Percentiles rank a stretch among this genome's conserved stretches.
These are phyloP conservation scores for Starmerella apicola DNA, from an alignment of 805 yeast species.

Conservation along the genomic window DNA sequence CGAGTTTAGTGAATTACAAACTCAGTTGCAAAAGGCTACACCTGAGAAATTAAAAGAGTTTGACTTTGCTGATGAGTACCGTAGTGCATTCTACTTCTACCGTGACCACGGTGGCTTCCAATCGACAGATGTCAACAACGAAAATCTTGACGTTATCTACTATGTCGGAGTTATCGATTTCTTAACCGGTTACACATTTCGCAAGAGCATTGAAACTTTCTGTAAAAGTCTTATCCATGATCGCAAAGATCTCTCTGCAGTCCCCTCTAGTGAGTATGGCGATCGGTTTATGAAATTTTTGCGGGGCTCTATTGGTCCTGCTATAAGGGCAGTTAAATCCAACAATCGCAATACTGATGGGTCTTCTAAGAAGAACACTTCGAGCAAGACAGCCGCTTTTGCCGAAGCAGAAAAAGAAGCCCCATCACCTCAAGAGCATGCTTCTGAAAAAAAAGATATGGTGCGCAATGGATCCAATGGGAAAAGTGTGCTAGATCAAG, in stretches of 20 bases:
- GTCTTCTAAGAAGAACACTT: neutral
- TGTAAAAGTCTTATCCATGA: conserved; percentile 65
- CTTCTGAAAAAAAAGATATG: too few species aligned
- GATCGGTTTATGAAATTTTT: conserved; percentile 71
- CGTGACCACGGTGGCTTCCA: conserved; percentile 75
- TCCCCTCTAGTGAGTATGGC: conserved; percentile 86
- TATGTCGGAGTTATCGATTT: conserved; percentile 92
- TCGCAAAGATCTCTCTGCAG: conserved; percentile 63
- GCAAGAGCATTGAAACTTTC: conserved; percentile 73
- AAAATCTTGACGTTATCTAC: conserved; percentile 57
- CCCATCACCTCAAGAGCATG: too few species aligned
- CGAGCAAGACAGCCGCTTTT: too few species aligned
- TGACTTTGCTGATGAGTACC: conserved; percentile 24
- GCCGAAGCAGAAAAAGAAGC: too few species aligned
- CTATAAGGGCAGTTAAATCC: conserved; percentile 11
- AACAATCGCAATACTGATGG: conserved; percentile 6
- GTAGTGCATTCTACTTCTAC: conserved; percentile 45
- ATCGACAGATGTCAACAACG: conserved; percentile 51
- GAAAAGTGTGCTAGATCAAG: too few species aligned
- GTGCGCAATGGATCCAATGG: too few species aligned
- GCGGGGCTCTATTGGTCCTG: conserved; percentile 20
- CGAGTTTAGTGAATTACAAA: conserved; percentile 27
- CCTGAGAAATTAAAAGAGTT: conserved; percentile 27
- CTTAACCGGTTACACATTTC: conserved; percentile 46
- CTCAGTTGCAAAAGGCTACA: conserved; percentile 25